These are phyloP conservation scores for Odontarrhena argentea DNA, from an alignment of 345 rosid genomes.

Conservation along the genomic window DNA sequence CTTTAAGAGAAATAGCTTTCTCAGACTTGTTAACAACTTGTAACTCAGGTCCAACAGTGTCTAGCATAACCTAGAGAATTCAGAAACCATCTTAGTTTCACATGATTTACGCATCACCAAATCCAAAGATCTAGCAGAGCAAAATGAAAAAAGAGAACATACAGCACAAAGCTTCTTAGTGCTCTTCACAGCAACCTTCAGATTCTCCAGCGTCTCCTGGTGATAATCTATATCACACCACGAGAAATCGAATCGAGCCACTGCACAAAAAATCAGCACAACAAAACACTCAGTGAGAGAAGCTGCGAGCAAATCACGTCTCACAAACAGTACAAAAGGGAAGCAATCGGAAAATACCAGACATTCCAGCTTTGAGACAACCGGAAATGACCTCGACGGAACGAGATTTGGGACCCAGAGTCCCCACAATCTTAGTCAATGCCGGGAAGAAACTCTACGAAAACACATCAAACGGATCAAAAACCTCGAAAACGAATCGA, in stretches of 20 bases:
- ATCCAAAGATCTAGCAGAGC: not conserved
- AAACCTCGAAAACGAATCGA: slow-evolving; percentile 13
- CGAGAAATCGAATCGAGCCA: slow-evolving; percentile 90
- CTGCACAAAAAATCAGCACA: slow-evolving; percentile 39
- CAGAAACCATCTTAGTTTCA: slow-evolving; percentile 2
- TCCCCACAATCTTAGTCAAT: slow-evolving; percentile 92
- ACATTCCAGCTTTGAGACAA: slow-evolving; percentile 90
- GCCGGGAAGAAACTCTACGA: slow-evolving; percentile 87
- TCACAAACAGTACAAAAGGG: not conserved
- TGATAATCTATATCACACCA: slow-evolving; percentile 77
- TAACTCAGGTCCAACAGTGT: slow-evolving; percentile 89
- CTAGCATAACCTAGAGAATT: slow-evolving; percentile 79
- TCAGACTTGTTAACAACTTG: slow-evolving; percentile 78
- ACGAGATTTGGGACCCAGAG: slow-evolving; percentile 78
- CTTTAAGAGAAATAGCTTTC: slow-evolving; percentile 68
- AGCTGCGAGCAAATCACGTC: not conserved
- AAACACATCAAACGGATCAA: slow-evolving; percentile 20
- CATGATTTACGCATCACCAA: slow-evolving; percentile 5
- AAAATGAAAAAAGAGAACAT: slow-evolving; percentile 29
- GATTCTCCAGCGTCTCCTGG: slow-evolving; percentile 77
- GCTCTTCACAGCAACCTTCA: slow-evolving; percentile 67
- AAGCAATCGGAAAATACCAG: slow-evolving; percentile 47
- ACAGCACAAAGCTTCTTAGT: slow-evolving; percentile 91
- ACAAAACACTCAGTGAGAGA: not conserved
- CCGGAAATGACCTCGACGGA: slow-evolving; percentile 65